phyloP scores from a whole-genome alignment of 2,329 filamentous ascomycete species.

The Fusarium sp. region DNA sequence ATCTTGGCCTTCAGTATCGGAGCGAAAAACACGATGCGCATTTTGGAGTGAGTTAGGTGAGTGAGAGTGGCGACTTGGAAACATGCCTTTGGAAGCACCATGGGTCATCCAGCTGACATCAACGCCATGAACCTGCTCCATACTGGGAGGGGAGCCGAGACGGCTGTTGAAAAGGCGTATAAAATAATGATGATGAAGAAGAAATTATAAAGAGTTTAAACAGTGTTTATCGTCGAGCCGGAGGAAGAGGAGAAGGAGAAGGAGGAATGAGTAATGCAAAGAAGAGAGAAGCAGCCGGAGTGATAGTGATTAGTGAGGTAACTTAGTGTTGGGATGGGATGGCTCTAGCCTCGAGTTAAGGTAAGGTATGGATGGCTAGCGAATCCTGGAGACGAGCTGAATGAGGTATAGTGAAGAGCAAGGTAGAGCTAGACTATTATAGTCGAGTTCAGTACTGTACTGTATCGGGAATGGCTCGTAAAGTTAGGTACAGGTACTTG shows the following conservation, averaged over 20 bases:
- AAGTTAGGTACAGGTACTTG: slow-evolving; percentile 35
- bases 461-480: slow-evolving; percentile 22
- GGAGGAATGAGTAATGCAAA: slow-evolving; percentile 8
- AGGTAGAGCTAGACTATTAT: slow-evolving; percentile 26
- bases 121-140: slow-evolving; percentile 85
- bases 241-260: slow-evolving; percentile 4
- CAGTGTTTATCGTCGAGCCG: slow-evolving; percentile 3
- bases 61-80: slow-evolving; percentile 37
- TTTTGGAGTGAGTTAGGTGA: slow-evolving; percentile 18
- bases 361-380: slow-evolving; percentile 21
- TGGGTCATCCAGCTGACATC: slow-evolving; percentile 92
- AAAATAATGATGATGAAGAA: not conserved
- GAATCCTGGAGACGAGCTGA: slow-evolving; percentile 38
- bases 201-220: slow-evolving; percentile 12
- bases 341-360: slow-evolving; percentile 2
- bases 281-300: slow-evolving; percentile 25
- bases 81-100: slow-evolving; percentile 82
- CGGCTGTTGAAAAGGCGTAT: slow-evolving; percentile 12
- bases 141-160: slow-evolving; percentile 52
- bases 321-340: slow-evolving; percentile 19
- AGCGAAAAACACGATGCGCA: slow-evolving; percentile 16
- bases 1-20: not conserved
- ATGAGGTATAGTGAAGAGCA: slow-evolving; percentile 25
- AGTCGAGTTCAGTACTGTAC: slow-evolving; percentile 14
- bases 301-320: slow-evolving; percentile 22